A percentile compares a stretch with the other conserved stretches of the same genome.
Conservation (phyloP, 1,284 basidiomycete species). For the Puccinia novopanici region DNA sequence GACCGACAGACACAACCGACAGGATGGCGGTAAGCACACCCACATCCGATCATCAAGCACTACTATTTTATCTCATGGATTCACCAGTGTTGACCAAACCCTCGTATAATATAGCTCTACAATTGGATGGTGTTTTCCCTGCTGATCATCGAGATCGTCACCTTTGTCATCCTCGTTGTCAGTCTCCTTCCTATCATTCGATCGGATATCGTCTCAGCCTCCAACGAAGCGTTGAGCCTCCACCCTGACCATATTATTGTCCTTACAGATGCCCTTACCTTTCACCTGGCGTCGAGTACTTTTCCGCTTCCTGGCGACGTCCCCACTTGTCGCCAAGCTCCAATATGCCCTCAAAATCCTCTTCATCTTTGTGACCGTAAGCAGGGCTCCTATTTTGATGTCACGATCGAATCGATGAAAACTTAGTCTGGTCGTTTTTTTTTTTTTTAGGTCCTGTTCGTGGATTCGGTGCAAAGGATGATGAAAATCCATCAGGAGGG, state of each 20-base stretch:
- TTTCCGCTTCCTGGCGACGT: slow-evolving; percentile 71
- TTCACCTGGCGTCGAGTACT: slow-evolving; percentile 71
- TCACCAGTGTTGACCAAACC: too few species aligned
- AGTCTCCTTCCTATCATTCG: slow-evolving; percentile 2
- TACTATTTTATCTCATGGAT: neutral
- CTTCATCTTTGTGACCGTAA: slow-evolving; percentile 71
- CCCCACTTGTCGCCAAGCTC: slow-evolving; percentile 62
- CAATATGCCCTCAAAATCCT: slow-evolving; percentile 77
- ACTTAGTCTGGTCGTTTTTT: neutral
- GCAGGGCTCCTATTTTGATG: neutral
- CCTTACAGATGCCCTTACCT: slow-evolving; percentile 68
- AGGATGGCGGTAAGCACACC: slow-evolving; percentile 11
- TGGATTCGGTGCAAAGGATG: slow-evolving; percentile 48
- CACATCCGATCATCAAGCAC: too few species aligned
- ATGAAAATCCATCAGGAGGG: slow-evolving; percentile 44
- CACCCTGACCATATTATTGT: too few species aligned
- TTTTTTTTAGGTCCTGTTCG: slow-evolving; percentile 39
- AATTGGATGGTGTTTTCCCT: slow-evolving; percentile 50
- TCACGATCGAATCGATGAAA: too few species aligned
- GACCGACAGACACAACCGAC: neutral
- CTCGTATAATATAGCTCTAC: slow-evolving; percentile 29
- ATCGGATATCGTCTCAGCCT: too few species aligned
- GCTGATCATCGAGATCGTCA: slow-evolving; percentile 49
- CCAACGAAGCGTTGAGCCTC: too few species aligned
- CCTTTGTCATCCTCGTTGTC: slow-evolving; percentile 44